Base-by-base conservation (phyloP, 352 stramenopile genomes). In the Phytophthora hibernalis region DNA sequence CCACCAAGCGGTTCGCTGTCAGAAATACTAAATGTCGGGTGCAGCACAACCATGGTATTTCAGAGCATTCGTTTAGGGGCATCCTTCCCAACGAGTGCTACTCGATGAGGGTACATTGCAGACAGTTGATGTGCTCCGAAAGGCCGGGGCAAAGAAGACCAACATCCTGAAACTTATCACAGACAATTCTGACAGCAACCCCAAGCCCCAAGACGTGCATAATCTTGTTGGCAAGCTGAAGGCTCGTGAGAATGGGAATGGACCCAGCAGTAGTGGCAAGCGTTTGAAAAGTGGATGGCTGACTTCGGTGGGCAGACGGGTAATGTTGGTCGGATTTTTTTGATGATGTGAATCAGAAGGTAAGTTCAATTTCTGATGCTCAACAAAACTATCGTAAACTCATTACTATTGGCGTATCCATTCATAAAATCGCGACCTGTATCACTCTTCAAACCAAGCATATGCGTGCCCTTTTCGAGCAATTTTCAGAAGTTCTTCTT, bases 391-490 rank as follows among this genome's bases (percentile, higher is more conserved):
- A 31, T 31, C 28, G 3, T 7, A 31, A 31, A 31, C 28, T 31
- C 28, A 31, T 31, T 31, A 6, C 2, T 28, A 31, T 31, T 31
- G 28, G 7, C 6, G 28, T 10, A 31, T 31, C 28, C 28, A 31
- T 31, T 11, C 28, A 74, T 59, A 54, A 35, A 42, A 18, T 70
- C 2, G 60, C 48, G 0, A 61, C 44, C 3, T 69, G 68, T 38
- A 72, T 76, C 3, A 67, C 62, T 6, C 13, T 76, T 0, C 68
- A 72, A 26, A 70, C 31, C 3, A 51, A 64, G 7, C 53, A 72
- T 35, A 70, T 70, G 56, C 21, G 40, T 1, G 16, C 38, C 7
- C 13, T 68, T 1, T 67, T 69, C 9, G 15, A 54, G 0, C 43
- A 35, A 16, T 67, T 70, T 54, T 52, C 65, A 2, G 56, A 72